Evolutionary conservation across 805 yeast species (phyloP).

Genomic region (Wickerhamomyces pijperi): DNA sequence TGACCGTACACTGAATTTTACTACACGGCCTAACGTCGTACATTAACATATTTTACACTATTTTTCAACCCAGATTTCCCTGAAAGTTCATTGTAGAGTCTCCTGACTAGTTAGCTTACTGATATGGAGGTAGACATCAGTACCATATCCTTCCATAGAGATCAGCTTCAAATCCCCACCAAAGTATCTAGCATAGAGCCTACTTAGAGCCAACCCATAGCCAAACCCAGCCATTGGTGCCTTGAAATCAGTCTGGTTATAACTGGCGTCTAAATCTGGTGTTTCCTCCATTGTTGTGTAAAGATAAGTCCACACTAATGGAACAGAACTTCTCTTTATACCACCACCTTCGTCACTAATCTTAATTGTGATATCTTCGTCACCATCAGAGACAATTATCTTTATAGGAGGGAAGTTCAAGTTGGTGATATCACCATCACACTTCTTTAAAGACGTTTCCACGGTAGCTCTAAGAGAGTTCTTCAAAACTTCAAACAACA

Average conservation of each 20-base stretch:
- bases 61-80: not conserved
- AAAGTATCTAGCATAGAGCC: conserved; percentile 80
- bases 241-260: conserved; percentile 50
- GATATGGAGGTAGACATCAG: conserved; percentile 82
- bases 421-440: conserved; percentile 45
- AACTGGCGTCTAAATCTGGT: conserved; percentile 35
- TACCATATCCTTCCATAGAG: conserved; percentile 90
- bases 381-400: conserved; percentile 79
- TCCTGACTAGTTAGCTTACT: conserved; percentile 61
- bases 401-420: conserved; percentile 74
- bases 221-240: conserved; percentile 96
- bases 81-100: conserved; percentile 9
- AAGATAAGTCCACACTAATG: conserved; percentile 82
- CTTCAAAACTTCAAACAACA: conserved; percentile 81
- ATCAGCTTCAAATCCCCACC: conserved; percentile 84
- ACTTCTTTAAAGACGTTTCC: conserved; percentile 56
- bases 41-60: no score
- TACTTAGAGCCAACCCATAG: conserved; percentile 78
- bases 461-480: conserved; percentile 85
- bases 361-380: conserved; percentile 83
- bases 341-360: conserved; percentile 94
- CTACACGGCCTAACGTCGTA: no score
- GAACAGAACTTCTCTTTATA: conserved; percentile 72
- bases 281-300: conserved; percentile 77
- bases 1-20: no score